These are phyloP conservation scores for Boletus edulis DNA, from an alignment of 768 basidiomycete species.

Conservation along the genomic window DNA sequence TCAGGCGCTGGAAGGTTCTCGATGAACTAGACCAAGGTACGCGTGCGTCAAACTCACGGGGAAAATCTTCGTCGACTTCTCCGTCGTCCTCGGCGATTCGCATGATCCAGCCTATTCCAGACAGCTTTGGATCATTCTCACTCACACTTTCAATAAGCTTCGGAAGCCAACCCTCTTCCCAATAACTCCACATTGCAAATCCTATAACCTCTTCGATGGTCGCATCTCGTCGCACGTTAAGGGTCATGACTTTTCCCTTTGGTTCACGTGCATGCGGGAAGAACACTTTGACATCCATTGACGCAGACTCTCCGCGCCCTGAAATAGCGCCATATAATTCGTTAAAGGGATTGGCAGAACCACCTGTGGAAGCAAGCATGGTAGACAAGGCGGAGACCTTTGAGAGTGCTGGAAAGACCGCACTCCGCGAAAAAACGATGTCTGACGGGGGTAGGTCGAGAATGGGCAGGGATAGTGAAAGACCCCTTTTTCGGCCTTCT, in stretches of 20 bases:
- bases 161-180: slow-evolving; percentile 84
- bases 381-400: slow-evolving; percentile 66
- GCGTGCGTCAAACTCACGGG: slow-evolving; percentile 57
- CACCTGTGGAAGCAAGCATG: slow-evolving; percentile 65
- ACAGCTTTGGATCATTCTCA: slow-evolving; percentile 65
- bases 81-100: slow-evolving; percentile 96
- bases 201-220: slow-evolving; percentile 96
- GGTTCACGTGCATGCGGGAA: slow-evolving; percentile 79
- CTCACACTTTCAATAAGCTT: slow-evolving; percentile 65
- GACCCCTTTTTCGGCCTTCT: slow-evolving; percentile 28
- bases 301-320: slow-evolving; percentile 65
- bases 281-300: slow-evolving; percentile 69
- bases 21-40: neutral
- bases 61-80: slow-evolving; percentile 98
- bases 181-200: slow-evolving; percentile 88
- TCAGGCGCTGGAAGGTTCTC: slow-evolving; percentile 71
- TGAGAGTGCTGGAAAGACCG: slow-evolving; percentile 42
- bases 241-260: slow-evolving; percentile 56
- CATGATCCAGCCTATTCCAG: slow-evolving; percentile 88
- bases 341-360: slow-evolving; percentile 78
- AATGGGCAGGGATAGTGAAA: slow-evolving; percentile 27
- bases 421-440: slow-evolving; percentile 51
- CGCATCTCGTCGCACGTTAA: slow-evolving; percentile 82
- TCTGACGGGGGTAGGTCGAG: slow-evolving; percentile 15
- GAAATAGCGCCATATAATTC: slow-evolving; percentile 85